Evolutionary conservation across 2,329 filamentous ascomycete species (phyloP).

Genomic region (Moelleriella libera): DNA sequence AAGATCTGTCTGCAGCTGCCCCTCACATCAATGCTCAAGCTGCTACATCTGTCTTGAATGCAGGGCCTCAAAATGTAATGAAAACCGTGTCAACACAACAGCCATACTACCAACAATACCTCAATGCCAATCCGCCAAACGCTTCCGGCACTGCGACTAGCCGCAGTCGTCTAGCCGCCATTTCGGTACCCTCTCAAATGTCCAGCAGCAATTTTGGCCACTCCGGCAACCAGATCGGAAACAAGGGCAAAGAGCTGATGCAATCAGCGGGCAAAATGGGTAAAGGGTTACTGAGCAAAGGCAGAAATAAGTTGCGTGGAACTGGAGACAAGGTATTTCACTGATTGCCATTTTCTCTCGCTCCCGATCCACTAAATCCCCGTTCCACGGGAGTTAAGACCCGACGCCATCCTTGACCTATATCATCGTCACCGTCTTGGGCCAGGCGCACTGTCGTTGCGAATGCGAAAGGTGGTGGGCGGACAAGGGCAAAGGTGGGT

Average conservation of each 20-base stretch:
- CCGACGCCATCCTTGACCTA: constrained; percentile 8
- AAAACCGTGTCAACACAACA: constrained; percentile 19
- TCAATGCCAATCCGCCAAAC: constrained; percentile 27
- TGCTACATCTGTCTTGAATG: constrained; percentile 7
- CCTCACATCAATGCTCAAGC: constrained; percentile 12
- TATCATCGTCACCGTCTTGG: not conserved
- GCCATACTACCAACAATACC: constrained; percentile 42
- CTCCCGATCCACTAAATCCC: constrained; percentile 7
- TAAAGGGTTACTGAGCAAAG: constrained; percentile 83
- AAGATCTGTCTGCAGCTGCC: constrained; percentile 17
- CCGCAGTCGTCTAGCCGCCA: constrained; percentile 20
- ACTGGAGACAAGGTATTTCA: constrained; percentile 81
- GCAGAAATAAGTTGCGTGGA: constrained; percentile 66
- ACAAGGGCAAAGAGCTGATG: constrained; percentile 79
- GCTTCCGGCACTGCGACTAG: constrained; percentile 13
- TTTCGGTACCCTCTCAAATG: constrained; percentile 23
- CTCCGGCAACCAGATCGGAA: constrained; percentile 52
- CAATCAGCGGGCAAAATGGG: constrained; percentile 79
- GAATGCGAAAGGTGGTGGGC: no score
- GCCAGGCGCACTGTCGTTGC: not conserved
- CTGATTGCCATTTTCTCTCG: constrained; percentile 29
- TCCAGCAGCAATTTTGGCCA: constrained; percentile 32
- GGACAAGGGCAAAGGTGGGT: no score
- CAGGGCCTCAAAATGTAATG: constrained; percentile 10
- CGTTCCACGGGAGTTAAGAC: constrained; percentile 1